Evolutionary conservation across 2,329 filamentous ascomycete species (phyloP), one percentile per base, ranked within the genome.

Genomic region (Colletotrichum incanum): DNA sequence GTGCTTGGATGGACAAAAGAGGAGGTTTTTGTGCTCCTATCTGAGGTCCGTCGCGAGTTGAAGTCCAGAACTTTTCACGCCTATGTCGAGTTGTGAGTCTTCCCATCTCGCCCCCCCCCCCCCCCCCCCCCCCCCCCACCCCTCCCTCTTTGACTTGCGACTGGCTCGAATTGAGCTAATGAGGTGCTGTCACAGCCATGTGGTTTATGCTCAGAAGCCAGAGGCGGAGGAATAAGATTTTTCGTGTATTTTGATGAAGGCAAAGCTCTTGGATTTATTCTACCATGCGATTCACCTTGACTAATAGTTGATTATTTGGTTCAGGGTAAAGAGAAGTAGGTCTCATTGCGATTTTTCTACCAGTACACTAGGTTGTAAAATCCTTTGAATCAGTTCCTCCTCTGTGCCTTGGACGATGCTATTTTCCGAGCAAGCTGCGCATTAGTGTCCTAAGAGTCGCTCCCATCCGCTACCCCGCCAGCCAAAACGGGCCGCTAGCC

Each of bases 1-100:
- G 76, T 79, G 1, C 72, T 79, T 31, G 77, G 77, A 1, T 81
- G 79, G 80, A 67, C 52, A 0, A 67, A 72, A 55, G 67, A 77
- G 20, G 78, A 82, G 64, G 78, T 77, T 18, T 50, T 77, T 16
- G 75, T 78, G 3, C 73, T 81, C 52, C 76, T 80, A 23, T 78
- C 77, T 2, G 71, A 75, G 1, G 79, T 79, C 1, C 76, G 77
- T 12, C 77, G 76, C 37, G 80, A 80, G 72, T 66, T 82, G 64
- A 78, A 75, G 67, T 75, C 78, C 62, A 74, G 61, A 49, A 73
- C 65, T 11, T 74, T 78, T n/a, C 80, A 82, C 73, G 64, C 77
- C 18, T 74, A 76, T 47, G 69, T 75, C 23, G 73, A 78, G 18
- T 73, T 76, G 72, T 77, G 58, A 76, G 74, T 73, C 4, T 62